Conservation (phyloP, 805 yeast species). For the Yarrowia sp. region DNA sequence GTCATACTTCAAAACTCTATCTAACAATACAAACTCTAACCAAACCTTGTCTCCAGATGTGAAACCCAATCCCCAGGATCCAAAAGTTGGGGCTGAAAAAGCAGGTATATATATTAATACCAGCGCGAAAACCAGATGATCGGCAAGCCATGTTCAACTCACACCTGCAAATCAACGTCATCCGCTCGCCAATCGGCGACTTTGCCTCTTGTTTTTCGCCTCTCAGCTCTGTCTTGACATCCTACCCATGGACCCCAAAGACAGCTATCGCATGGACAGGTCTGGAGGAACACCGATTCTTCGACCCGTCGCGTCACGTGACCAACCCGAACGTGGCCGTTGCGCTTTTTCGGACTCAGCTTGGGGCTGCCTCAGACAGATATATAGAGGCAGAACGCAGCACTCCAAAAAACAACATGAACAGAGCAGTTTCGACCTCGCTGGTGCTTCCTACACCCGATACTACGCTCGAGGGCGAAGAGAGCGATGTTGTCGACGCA, state of each 20-base stretch:
- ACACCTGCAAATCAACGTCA: constrained; percentile 16
- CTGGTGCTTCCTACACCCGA: not conserved
- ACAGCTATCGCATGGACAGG: constrained; percentile 12
- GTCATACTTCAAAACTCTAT: no score
- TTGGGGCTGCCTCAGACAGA: no score
- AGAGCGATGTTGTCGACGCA: not conserved
- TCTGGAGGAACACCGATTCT: not conserved
- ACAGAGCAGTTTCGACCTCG: no score
- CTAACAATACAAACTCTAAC: no score
- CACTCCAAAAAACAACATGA: not conserved
- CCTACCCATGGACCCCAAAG: constrained; percentile 13
- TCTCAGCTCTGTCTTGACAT: not conserved
- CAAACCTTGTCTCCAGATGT: no score
- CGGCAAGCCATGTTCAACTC: not conserved
- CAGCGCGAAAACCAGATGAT: no score
- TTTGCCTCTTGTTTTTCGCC: not conserved
- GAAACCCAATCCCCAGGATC: not conserved
- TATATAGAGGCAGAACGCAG: not conserved
- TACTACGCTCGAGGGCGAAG: not conserved
- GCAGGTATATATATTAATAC: not conserved
- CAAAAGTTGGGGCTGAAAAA: not conserved
- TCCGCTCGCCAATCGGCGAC: not conserved
- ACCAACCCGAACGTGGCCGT: constrained; percentile 6
- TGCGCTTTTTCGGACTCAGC: not conserved
- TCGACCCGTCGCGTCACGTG: not conserved